Evolutionary conservation across 768 basidiomycete species (phyloP).

Genomic region (Nevesoporus exiguus): DNA sequence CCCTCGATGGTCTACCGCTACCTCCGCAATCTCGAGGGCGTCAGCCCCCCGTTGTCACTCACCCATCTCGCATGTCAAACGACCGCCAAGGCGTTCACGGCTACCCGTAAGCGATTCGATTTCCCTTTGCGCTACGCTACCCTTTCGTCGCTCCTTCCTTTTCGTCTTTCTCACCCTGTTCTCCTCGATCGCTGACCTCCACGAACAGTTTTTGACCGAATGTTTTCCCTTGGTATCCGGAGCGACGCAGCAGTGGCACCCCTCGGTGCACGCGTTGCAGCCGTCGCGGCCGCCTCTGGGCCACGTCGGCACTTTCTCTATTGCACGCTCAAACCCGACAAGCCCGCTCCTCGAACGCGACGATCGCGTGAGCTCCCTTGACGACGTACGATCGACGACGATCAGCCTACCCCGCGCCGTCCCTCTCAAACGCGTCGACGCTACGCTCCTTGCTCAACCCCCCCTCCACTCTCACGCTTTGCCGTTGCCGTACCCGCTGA

Average conservation of each 20-base stretch:
- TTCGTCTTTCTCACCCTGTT: not conserved
- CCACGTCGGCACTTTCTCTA: conserved; percentile 84
- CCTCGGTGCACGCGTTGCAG: conserved; percentile 61
- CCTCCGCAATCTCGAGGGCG: conserved; percentile 84
- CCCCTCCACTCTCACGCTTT: too few species aligned
- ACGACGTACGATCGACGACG: too few species aligned
- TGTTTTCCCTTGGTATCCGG: conserved; percentile 84
- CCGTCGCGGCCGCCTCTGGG: conserved; percentile 62
- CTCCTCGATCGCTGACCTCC: not conserved
- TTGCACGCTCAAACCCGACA: conserved; percentile 69
- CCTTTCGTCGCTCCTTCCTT: not conserved
- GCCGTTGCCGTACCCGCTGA: not conserved
- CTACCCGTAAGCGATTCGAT: conserved; percentile 56
- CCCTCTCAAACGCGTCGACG: too few species aligned
- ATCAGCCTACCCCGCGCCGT: too few species aligned
- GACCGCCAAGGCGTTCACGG: conserved; percentile 85
- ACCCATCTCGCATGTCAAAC: conserved; percentile 87
- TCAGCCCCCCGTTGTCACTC: conserved; percentile 83
- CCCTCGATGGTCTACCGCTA: conserved; percentile 93
- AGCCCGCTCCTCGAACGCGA: conserved; percentile 40
- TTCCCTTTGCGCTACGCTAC: not conserved
- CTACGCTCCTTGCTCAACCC: too few species aligned
- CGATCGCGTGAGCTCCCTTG: conserved; percentile 38
- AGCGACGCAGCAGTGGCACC: conserved; percentile 60
- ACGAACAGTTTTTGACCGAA: conserved; percentile 75